Percentiles rank a stretch among this genome's conserved stretches.
phyloP scores from a whole-genome alignment of 2,329 filamentous ascomycete species.

The Penicillium brasilianum region DNA sequence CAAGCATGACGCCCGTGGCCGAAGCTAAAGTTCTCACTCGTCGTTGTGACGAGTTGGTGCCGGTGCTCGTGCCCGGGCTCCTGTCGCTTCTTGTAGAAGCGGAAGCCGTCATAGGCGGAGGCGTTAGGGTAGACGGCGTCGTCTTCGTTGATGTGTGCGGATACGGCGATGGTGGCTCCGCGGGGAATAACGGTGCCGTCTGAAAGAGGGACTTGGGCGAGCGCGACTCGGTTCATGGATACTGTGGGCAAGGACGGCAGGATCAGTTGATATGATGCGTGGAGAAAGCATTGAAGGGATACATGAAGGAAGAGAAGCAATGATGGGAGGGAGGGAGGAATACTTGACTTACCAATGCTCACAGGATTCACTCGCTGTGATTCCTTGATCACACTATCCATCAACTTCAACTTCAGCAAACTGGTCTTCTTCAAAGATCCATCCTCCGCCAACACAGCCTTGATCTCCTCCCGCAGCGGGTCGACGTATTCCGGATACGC shows the following conservation, averaged over 20 bases:
- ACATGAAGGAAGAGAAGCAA: background rate
- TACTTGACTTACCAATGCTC: constrained; percentile 31
- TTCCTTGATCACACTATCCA: constrained; percentile 46
- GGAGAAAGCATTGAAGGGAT: background rate
- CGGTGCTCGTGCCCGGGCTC: constrained; percentile 37
- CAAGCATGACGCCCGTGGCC: constrained; percentile 48
- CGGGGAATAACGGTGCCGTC: constrained; percentile 40
- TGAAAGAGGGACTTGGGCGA: constrained; percentile 32
- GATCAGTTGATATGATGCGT: background rate
- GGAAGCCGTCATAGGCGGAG: constrained; percentile 40
- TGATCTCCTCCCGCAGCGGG: constrained; percentile 59
- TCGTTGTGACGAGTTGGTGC: constrained; percentile 39
- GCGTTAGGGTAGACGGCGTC: constrained; percentile 36
- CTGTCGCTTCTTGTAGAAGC: constrained; percentile 41
- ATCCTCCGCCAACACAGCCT: constrained; percentile 49
- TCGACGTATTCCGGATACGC: constrained; percentile 57
- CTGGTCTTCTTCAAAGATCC: constrained; percentile 43
- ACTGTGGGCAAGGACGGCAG: constrained; percentile 16
- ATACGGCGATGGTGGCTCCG: constrained; percentile 33
- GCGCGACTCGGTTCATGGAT: constrained; percentile 34
- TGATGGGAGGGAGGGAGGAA: background rate
- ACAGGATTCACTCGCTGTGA: constrained; percentile 37
- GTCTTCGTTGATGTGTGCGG: constrained; percentile 36
- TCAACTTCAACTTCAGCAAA: constrained; percentile 39
- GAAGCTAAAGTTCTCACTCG: constrained; percentile 39